phyloP scores from a whole-genome alignment of 2,329 filamentous ascomycete genomes.

The Colletotrichum theobromicola region DNA sequence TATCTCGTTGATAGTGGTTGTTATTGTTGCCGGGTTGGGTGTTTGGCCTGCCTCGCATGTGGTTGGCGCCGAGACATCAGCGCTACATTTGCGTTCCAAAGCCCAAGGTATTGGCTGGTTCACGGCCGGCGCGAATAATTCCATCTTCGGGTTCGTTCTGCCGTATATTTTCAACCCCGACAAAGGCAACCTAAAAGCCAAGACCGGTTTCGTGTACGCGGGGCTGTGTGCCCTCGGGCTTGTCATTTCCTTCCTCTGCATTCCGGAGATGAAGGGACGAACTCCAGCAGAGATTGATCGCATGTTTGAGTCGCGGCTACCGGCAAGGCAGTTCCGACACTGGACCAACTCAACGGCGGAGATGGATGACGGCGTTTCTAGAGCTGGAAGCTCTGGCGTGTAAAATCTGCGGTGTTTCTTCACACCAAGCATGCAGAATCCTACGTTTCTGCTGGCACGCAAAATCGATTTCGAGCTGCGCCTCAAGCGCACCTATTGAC shows the following conservation, averaged over 20 bases:
- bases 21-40: conserved; percentile 44
- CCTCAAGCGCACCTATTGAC: not conserved
- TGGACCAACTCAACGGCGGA: conserved; percentile 11
- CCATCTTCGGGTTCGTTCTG: conserved; percentile 48
- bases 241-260: conserved; percentile 43
- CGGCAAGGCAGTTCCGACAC: conserved; percentile 30
- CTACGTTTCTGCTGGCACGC: not conserved
- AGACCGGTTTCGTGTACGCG: conserved; percentile 45
- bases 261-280: conserved; percentile 60
- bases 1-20: conserved; percentile 47
- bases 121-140: conserved; percentile 41
- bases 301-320: conserved; percentile 35
- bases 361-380: not conserved
- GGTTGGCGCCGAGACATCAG: conserved; percentile 46
- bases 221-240: conserved; percentile 39
- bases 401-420: not conserved
- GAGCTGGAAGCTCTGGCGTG: not conserved
- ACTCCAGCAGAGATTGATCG: conserved; percentile 52
- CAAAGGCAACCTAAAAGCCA: conserved; percentile 41
- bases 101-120: conserved; percentile 50
- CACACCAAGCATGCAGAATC: not conserved
- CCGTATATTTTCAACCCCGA: conserved; percentile 56
- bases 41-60: conserved; percentile 49
- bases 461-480: not conserved
- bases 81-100: conserved; percentile 46